phyloP scores from a whole-genome alignment of 306 rosid species.

The Purshia tridentata region DNA sequence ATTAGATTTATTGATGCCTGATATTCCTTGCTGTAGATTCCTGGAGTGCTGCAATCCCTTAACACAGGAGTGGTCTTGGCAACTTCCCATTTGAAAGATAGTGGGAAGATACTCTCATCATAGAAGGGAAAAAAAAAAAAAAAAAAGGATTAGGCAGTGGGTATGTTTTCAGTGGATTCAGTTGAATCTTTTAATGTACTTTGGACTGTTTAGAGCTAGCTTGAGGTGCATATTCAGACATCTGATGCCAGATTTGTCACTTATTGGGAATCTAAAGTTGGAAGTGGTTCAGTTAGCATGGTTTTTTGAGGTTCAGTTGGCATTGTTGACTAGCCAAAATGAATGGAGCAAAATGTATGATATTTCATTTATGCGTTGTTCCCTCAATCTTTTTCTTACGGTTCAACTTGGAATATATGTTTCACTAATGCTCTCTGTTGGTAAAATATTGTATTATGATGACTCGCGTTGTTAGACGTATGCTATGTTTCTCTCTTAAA shows the following conservation, averaged over 20 bases:
- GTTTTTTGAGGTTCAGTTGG: not conserved
- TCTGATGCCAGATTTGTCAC: not conserved
- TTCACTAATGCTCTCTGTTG: too few relatives aligned
- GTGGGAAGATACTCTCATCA: not conserved
- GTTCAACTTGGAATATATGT: too few relatives aligned
- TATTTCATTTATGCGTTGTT: not conserved
- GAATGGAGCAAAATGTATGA: too few relatives aligned
- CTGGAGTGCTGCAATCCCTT: not conserved
- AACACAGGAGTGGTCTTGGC: not conserved
- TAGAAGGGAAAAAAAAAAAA: too few relatives aligned
- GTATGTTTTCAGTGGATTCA: not conserved
- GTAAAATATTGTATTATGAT: too few relatives aligned
- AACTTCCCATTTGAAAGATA: not conserved
- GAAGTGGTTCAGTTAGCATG: not conserved
- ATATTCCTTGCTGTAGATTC: conserved; percentile 9
- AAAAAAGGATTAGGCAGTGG: not conserved
- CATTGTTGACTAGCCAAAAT: not conserved
- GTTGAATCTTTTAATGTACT: not conserved
- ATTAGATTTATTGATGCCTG: conserved; percentile 87
- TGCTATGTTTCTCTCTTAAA: too few relatives aligned
- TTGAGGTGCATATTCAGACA: not conserved
- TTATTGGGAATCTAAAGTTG: not conserved
- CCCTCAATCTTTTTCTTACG: too few relatives aligned
- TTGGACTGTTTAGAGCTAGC: not conserved
- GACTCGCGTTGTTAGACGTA: too few relatives aligned